Evolutionary conservation across 176 grass and related monocot genomes (phyloP), one percentile per base, ranked within the genome.

Genomic region (Raddia distichophylla): DNA sequence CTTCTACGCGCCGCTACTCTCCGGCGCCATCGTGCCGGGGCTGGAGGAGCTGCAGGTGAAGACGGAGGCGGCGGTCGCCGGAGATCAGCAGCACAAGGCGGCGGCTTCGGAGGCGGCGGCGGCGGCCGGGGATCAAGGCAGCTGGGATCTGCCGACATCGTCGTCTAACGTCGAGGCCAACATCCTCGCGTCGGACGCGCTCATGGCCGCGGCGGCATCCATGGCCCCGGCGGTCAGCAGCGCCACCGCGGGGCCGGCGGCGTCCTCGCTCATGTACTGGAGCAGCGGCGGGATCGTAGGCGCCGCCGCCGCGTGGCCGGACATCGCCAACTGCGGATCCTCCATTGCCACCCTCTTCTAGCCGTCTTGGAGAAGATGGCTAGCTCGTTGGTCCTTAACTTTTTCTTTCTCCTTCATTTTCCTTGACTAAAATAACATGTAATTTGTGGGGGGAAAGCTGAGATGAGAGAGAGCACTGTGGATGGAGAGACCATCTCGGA

Each of bases 321-420:
- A 93, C 67, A 76, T 84, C 15, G 67, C 85, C 43, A 96, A 93
- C 62, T 96, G 81, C 48, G 93, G 90, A 86, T 88, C 93, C 52
- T 96, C 93, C 49, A 87, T 96, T 62, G 90, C 93, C 57, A 92
- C 93, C 81, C 84, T 96, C 73, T 90, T 96, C 85, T 96, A 91
- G 85, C 64, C 18, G 45, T 57, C 60, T 59, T 11, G 11, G 27
- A 20, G 20, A 8, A 43, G n/a, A 8, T 64, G 50, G 60, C 35
- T 74, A 56, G 61, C 37, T 76, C 51, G 10, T 27, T 67, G 72
- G 42, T 76, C 82, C 60, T 83, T 86, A 82, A 90, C 84, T 63
- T 76, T 57, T 68, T 79, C 80, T 86, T 65, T 54, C 45, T 53
- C 68, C 74, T 79, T 86, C 19, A 86, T 69, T 86, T 67, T 86